Evolutionary conservation across 2,329 filamentous ascomycete species (phyloP).

Genomic region (Fusarium equiseti): DNA sequence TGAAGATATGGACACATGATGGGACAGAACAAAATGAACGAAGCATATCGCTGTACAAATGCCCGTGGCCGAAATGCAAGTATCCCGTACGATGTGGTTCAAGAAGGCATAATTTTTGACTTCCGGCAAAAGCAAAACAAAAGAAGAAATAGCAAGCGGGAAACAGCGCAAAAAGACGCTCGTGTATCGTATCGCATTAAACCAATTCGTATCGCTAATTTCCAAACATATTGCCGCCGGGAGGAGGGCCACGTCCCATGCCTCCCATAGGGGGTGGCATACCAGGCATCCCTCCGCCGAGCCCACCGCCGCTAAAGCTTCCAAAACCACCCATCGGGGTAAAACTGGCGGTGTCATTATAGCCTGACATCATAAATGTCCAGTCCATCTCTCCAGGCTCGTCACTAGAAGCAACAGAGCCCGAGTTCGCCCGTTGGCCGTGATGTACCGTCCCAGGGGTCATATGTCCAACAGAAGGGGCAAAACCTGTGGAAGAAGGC

Average conservation of each 20-base stretch:
- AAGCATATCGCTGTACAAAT: not conserved
- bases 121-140: not conserved
- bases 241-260: constrained; percentile 31
- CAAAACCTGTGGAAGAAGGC: constrained; percentile 51
- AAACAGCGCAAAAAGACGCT: not conserved
- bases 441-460: constrained; percentile 18
- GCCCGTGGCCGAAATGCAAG: not conserved
- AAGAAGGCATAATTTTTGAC: not conserved
- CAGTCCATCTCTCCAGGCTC: constrained; percentile 61
- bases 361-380: constrained; percentile 61
- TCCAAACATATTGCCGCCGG: constrained; percentile 47
- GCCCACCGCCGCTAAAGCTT: constrained; percentile 44
- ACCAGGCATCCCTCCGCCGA: constrained; percentile 43
- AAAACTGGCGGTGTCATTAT: constrained; percentile 52
- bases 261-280: constrained; percentile 39
- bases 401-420: constrained; percentile 43
- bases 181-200: constrained; percentile 10
- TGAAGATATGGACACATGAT: not conserved
- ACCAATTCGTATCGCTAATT: constrained; percentile 25
- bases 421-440: constrained; percentile 25
- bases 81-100: not conserved
- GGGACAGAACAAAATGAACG: not conserved
- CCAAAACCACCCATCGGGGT: constrained; percentile 49
- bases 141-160: not conserved
- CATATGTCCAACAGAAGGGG: constrained; percentile 46